Base-by-base conservation (phyloP, 2,329 filamentous ascomycete species). In the Talaromyces sp. region DNA sequence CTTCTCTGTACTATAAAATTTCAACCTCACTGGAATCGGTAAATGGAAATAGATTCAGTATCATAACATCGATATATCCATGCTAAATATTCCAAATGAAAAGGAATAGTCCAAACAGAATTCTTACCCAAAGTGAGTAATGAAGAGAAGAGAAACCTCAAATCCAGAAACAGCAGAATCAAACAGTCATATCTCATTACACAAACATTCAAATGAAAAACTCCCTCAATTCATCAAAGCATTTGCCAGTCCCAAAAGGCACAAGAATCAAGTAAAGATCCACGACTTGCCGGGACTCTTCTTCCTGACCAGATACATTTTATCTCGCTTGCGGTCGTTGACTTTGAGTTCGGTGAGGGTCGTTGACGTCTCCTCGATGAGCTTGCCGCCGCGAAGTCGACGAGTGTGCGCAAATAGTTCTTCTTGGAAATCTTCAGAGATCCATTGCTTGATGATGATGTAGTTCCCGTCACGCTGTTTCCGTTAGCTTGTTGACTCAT, bases 361-460 rank as follows among this genome's bases (percentile, higher is more conserved):
- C 67, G 67, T 71, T 52, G 76, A 77, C 24, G 71, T 74, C 66
- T 77, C 67, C n/a, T 73, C 69, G 62, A 80, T 66, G 48, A 77
- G 66, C 56, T 75, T 77, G 58, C 81, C 82, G n/a, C 27, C 84
- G n/a, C 88, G 87, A 67, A 91, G 74, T 50, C 83, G 79, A 67
- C 83, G 83, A 3, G 90, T 92, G 77, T 93, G 89, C 50, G 86
- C 84, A 84, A 90, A 93, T 58, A 92, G 83, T 64, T 87, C 80
- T 65, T 91, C 85, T 72, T 92, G 90, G 73, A 92, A 85, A 67
- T 85, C 84, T 70, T 92, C 87, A 3, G 86, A 85, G 60, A 93
- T 87, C 86, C 87, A 91, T 64, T 87, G 83, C 76, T 90, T 90
- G 78, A 93, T 90, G 66, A 93, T 77, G 63, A 93, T 81, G 70